phyloP scores from a whole-genome alignment of 106 monocot species.

The Apostasia shenzhenica region DNA sequence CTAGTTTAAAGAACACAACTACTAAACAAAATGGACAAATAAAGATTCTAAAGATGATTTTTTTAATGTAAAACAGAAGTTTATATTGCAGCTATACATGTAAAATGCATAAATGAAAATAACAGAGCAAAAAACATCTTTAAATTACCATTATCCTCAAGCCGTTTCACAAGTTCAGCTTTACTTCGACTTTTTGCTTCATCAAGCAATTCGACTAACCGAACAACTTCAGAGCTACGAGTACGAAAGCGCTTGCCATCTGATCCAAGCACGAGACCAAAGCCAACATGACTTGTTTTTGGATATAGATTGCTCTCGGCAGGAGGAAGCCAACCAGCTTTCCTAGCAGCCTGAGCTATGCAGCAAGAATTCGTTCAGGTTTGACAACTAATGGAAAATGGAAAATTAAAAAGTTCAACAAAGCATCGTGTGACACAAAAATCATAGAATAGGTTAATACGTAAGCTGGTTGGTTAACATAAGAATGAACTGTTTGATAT shows the following conservation, averaged over 20 bases:
- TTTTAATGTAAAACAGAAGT: neutral
- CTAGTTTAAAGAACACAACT: constrained; percentile 17
- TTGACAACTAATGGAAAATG: neutral
- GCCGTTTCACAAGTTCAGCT: constrained; percentile 61
- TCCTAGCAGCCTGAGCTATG: constrained; percentile 20
- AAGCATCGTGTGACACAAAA: neutral
- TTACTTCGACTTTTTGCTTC: constrained; percentile 88
- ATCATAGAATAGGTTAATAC: no score
- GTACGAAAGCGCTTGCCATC: constrained; percentile 95
- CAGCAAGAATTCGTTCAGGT: neutral
- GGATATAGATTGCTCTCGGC: constrained; percentile 26
- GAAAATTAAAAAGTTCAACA: neutral
- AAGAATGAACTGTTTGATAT: no score
- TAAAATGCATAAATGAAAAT: neutral
- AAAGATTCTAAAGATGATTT: neutral
- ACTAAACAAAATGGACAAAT: neutral
- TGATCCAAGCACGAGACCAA: constrained; percentile 87
- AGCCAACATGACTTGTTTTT: constrained; percentile 69
- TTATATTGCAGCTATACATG: neutral
- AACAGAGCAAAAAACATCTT: neutral
- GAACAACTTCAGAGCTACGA: constrained; percentile 85
- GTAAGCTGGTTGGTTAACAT: no score
- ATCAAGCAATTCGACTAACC: constrained; percentile 87
- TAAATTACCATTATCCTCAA: constrained; percentile 62
- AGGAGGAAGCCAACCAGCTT: constrained; percentile 63